Base-by-base conservation (phyloP, 192 early-diverging fungal genomes). In the Dispira simplex region DNA sequence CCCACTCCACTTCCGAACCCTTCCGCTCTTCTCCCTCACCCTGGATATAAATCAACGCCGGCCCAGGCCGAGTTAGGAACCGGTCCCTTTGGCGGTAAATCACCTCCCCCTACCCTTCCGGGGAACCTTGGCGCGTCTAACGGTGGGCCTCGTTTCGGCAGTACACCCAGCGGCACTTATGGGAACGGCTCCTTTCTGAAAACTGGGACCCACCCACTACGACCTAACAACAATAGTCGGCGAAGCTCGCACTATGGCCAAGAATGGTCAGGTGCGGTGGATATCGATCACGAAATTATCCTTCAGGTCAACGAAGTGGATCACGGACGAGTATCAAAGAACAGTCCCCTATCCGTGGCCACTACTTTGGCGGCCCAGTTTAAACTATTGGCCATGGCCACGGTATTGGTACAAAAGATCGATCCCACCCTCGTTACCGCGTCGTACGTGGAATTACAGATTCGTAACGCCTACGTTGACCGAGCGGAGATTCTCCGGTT, bases 401-500 rank as follows among this genome's bases (percentile, higher is more conserved):
- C 67, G 5, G 76, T 73, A 53, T 49, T 60, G 9, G 66, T 74
- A 23, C 72, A 72, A 70, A 74, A 91, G 81, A 75, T 90, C 48
- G 86, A 91, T 48, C 73, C 76, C 56, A 76, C 76, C 26, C 59
- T 69, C 10, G 83, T 92, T 16, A 73, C 83, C 8, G 83, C 90
- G 4, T 84, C 87, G 53, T 87, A 88, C 72, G 73, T 98, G 16
- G 95, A 95, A 65, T 71, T 98, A 21, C 70, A 80, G 8, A 91
- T 98, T 63, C 79, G 85, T 32, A 90, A 95, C 66, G 93, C 97
- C 65, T 95, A 95, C 67, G 76, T 98, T 23, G 90, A 85, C 11
- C 78, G 92, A 65, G 83, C 83, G 71, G 93, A 97, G 71, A 97
- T 97, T 93, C 95, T 93, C 92, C 68, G 86, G 55, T 66, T 97